Base-by-base conservation (phyloP, 495 filamentous ascomycete genomes). In the Penicillium cataractarum region DNA sequence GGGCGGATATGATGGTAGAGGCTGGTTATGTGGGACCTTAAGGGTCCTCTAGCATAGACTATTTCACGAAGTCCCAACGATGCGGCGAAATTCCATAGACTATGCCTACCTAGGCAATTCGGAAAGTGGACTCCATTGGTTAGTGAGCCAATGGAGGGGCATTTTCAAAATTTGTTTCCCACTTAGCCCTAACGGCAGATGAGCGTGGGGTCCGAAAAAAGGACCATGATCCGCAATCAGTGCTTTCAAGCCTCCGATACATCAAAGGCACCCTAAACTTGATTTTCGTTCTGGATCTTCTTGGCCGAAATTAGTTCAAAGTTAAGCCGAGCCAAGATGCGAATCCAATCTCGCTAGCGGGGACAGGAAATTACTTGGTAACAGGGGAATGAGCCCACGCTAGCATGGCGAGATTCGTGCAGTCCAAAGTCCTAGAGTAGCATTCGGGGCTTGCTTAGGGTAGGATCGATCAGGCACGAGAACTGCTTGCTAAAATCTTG, bases 151-250 rank as follows among this genome's bases (percentile, higher is more conserved):
- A 46, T 46, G 12, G 42, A 12, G 42, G 42, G 19, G 21, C 21
- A 22, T 22, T 24, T 22, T 13, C 10, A 10, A 46, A 46, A 46
- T 46, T 46, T 46, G 42, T 9, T 22, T 12, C 21, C 42, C 42
- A 46, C 21, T 46, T 46, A 22, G 42, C 42, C 42, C 42, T 46
- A 46, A 46, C 42, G 42, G 42, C 42, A 46, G 42, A 46, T 46
- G 42, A 22, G 10, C 42, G 42, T 46, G 42, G 42, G 42, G 42
- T 46, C 42, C 42, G 12, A 46, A 46, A 46, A 24, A n/a, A n/a
- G n/a, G n/a, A n/a, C n/a, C n/a, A n/a, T n/a, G n/a, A n/a, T n/a
- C n/a, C n/a, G n/a, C 42, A 21, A 24, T 46, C 42, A 15, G 42
- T 19, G 15, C 21, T 19, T 7, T 39, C 17, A 21, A 19, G 6